Conservation (phyloP, 805 yeast species). For the Kregervanrija pseudodelftensis region DNA sequence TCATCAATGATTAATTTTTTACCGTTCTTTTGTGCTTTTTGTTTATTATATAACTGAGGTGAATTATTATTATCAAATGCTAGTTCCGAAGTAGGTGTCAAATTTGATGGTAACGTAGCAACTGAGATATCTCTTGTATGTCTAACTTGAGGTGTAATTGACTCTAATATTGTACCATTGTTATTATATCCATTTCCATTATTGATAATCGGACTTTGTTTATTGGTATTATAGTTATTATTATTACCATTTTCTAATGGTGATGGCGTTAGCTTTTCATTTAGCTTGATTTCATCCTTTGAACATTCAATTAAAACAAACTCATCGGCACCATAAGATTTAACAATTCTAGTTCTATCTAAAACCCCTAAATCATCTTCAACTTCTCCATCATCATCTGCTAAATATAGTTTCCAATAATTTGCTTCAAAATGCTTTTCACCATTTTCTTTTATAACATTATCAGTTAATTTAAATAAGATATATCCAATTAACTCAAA, state of each 20-base stretch:
- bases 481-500: slow-evolving; percentile 51
- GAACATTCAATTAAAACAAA: slow-evolving; percentile 65
- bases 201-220: not conserved
- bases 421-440: slow-evolving; percentile 44
- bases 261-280: slow-evolving; percentile 49
- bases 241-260: slow-evolving; percentile 16
- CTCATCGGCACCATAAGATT: slow-evolving; percentile 74
- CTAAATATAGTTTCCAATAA: slow-evolving; percentile 68
- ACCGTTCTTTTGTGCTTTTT: not conserved
- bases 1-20: slow-evolving; percentile 1
- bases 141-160: not conserved
- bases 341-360: slow-evolving; percentile 57
- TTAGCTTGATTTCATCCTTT: slow-evolving; percentile 38
- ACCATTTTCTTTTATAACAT: slow-evolving; percentile 3
- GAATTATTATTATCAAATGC: slow-evolving; percentile 9
- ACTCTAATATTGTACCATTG: no score
- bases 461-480: slow-evolving; percentile 28
- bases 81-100: slow-evolving; percentile 20
- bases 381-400: slow-evolving; percentile 90
- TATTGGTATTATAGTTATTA: not conserved
- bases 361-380: slow-evolving; percentile 90
- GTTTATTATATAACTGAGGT: slow-evolving; percentile 1
- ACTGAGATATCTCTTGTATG: slow-evolving; percentile 8
- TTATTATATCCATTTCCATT: no score
- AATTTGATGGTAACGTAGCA: slow-evolving; percentile 12